These are phyloP conservation scores for Rehmannia glutinosa DNA, from an alignment of 257 asterid species.

Conservation along the genomic window DNA sequence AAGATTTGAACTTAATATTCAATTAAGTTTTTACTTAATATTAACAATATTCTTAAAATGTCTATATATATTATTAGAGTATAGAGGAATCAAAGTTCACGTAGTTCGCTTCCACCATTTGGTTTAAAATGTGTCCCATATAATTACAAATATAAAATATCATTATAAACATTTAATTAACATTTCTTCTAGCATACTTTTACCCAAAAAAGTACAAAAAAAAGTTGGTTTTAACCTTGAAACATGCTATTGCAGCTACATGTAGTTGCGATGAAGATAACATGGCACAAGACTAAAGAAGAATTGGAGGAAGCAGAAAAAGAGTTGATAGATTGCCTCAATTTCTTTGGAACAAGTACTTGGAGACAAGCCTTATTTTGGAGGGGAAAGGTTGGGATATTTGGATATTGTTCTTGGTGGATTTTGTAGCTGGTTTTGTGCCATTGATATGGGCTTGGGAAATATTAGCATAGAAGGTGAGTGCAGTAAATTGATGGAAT, in stretches of 20 bases:
- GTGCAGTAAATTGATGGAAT: constrained; percentile 32
- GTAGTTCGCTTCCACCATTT: too few species aligned
- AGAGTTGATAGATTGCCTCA: constrained; percentile 28
- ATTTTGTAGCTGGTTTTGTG: constrained; percentile 35
- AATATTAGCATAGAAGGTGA: constrained; percentile 21
- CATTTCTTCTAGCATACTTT: too few species aligned
- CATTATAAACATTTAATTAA: neutral
- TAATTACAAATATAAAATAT: too few species aligned
- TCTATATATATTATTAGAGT: too few species aligned
- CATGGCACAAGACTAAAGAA: constrained; percentile 23
- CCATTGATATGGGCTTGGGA: constrained; percentile 29
- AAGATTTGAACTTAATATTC: too few species aligned
- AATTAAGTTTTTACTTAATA: too few species aligned
- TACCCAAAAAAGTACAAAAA: too few species aligned
- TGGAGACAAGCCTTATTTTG: constrained; percentile 41
- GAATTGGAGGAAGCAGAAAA: constrained; percentile 29
- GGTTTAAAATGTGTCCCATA: too few species aligned
- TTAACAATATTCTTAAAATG: too few species aligned
- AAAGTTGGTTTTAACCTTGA: neutral
- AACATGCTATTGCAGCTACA: neutral
- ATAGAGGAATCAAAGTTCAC: too few species aligned
- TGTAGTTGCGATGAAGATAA: neutral
- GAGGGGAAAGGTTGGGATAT: constrained; percentile 35
- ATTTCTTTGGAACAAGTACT: constrained; percentile 27
- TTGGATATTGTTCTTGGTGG: constrained; percentile 31